Base-by-base conservation (phyloP, 2,329 filamentous ascomycete genomes). In the Claviceps humidiphila region DNA sequence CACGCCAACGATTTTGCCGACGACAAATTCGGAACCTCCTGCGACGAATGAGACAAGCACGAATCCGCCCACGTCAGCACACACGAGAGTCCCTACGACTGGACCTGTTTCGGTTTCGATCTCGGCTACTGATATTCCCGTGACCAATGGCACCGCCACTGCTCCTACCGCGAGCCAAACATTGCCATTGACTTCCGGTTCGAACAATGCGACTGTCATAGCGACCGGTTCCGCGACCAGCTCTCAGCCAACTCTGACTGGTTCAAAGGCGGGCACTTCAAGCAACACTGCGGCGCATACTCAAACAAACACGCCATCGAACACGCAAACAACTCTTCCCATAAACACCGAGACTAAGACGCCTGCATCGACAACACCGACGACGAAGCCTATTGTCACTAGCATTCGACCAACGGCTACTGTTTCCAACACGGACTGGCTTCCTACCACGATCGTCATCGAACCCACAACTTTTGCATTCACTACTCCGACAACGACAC, bases 391-490 rank as follows among this genome's bases (percentile, higher is more conserved):
- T 26, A 59, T 58, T 17, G 56, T 68, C 30, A 75, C 72, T 3
- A 73, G 68, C 60, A 63, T 73, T 56, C 59, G 66, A 34, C 62
- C 69, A 7, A 73, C 69, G 26, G 70, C 68, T 48, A 72, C 73
- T 2, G 67, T 73, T 51, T 68, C 68, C 1, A 66, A 70, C 52
- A 68, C 72, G 0, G 64, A 70, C 44, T 76, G 74, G 69, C 65
- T 85, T 24, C 79, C 81, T 0, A 77, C 80, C 0, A 82, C 79
- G 20, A 80, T 87, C 49, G 68, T 84, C 14, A 73, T 79, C 43
- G 78, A 80, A 59, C 58, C 66, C 34, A 70, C 71, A 53, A 58
- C 71, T 50, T 60, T 66, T 59, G 69, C 66, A 4, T 68, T 61
- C 41, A 54, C 57, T 2, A 52, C 59, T 2, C 60, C 66, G 2